Percentiles rank a stretch among this genome's conserved stretches.
Evolutionary conservation across 2,329 filamentous ascomycete species (phyloP).

Genomic region (Ceratocystis colombiana): DNA sequence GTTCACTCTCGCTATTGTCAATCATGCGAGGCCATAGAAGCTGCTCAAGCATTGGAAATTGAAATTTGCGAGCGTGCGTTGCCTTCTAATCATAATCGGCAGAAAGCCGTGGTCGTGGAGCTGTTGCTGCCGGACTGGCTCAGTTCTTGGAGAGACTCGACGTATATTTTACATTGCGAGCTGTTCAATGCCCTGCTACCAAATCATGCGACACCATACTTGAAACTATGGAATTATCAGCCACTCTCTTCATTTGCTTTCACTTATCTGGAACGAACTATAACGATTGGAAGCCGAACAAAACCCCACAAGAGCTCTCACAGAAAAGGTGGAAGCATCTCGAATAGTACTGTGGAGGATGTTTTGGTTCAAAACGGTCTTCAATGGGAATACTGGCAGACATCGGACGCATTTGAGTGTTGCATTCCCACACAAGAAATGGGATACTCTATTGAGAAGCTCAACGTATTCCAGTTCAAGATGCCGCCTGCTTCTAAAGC

Average conservation of each 20-base stretch:
- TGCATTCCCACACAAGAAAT: neutral
- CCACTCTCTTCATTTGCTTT: neutral
- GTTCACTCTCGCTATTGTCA: neutral
- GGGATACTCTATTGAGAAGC: conserved; percentile 14
- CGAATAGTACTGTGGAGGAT: conserved; percentile 29
- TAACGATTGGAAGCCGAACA: conserved; percentile 31
- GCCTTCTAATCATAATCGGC: conserved; percentile 30
- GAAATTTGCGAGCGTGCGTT: conserved; percentile 48
- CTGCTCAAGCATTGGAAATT: conserved; percentile 38
- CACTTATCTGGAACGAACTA: neutral
- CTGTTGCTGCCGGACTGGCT: conserved; percentile 34
- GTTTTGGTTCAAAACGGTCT: conserved; percentile 42
- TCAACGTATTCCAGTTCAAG: conserved; percentile 34
- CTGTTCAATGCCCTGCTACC: conserved; percentile 43
- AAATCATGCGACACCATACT: conserved; percentile 31
- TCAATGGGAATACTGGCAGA: conserved; percentile 35
- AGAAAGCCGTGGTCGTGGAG: conserved; percentile 45
- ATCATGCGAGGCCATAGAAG: neutral
- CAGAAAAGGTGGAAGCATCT: conserved; percentile 29
- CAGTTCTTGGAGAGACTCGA: conserved; percentile 8
- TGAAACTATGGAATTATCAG: conserved; percentile 28
- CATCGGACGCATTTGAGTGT: too few relatives aligned
- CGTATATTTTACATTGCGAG: neutral
- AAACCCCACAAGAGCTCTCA: conserved; percentile 35
- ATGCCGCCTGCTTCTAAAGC: conserved; percentile 32